Percentiles rank a stretch among this genome's conserved stretches.
Evolutionary conservation across 148 eudicot genomes (phyloP).

Genomic region (Chenopodium album): DNA sequence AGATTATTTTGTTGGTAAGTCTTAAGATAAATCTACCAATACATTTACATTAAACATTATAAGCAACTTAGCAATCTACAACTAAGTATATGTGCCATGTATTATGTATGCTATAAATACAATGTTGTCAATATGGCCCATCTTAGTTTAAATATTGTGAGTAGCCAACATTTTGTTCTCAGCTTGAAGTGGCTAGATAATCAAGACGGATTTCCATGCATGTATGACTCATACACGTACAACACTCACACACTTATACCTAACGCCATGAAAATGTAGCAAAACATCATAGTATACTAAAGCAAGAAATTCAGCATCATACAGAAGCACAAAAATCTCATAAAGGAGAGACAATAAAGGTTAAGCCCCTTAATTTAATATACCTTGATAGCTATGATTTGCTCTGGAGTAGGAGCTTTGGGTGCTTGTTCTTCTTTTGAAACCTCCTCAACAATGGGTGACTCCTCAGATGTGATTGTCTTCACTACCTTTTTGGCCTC

Average conservation of each 20-base stretch:
- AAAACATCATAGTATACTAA: background rate
- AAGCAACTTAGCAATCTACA: too few species aligned
- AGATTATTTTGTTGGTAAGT: background rate
- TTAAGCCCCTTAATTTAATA: background rate
- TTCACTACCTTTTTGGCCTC: slow-evolving; percentile 56
- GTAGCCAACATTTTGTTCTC: too few species aligned
- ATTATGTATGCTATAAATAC: too few species aligned
- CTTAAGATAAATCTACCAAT: background rate
- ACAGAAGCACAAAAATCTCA: background rate
- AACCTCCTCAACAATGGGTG: slow-evolving; percentile 44
- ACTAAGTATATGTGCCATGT: too few species aligned
- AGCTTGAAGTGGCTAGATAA: too few species aligned
- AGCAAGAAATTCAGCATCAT: background rate
- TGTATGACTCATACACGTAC: too few species aligned
- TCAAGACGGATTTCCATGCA: too few species aligned
- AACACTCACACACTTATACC: background rate
- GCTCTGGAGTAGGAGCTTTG: slow-evolving; percentile 97
- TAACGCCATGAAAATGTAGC: background rate
- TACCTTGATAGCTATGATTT: slow-evolving; percentile 96
- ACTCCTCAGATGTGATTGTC: slow-evolving; percentile 63
- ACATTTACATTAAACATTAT: too few species aligned
- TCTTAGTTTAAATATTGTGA: too few species aligned
- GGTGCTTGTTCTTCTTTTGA: slow-evolving; percentile 64
- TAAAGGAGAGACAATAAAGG: background rate
- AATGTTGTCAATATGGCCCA: too few species aligned